A percentile compares a stretch with the other conserved stretches of the same genome.
These are phyloP conservation scores for Phytophthora vignae DNA, from an alignment of 352 stramenopile genomes.

Conservation along the genomic window DNA sequence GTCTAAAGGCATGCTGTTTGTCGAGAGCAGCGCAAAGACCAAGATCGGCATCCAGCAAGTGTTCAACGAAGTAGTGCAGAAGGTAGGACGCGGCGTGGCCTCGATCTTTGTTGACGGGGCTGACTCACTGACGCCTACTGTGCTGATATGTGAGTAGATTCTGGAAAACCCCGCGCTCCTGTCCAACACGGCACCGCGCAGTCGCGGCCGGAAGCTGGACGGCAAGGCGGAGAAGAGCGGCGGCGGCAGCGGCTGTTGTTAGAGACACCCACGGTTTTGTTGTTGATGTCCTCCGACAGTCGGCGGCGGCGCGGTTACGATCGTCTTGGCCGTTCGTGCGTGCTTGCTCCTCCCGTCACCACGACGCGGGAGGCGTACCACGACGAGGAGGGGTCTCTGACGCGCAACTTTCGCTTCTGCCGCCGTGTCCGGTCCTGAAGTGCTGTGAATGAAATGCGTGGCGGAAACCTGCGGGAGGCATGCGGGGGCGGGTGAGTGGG, in stretches of 20 bases:
- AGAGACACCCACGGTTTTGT: constrained; percentile 45
- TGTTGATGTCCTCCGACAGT: constrained; percentile 26
- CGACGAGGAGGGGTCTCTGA: constrained; percentile 16
- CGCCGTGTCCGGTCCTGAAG: constrained; percentile 8
- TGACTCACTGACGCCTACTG: constrained; percentile 16
- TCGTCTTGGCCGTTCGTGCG: constrained; percentile 16
- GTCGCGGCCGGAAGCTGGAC: constrained; percentile 66
- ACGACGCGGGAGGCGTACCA: constrained; percentile 13
- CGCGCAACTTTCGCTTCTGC: constrained; percentile 12
- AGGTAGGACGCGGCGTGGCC: constrained; percentile 66
- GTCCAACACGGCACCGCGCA: constrained; percentile 86
- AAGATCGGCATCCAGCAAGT: constrained; percentile 95
- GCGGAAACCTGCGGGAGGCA: background rate
- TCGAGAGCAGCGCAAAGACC: constrained; percentile 98
- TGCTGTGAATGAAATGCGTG: constrained; percentile 11
- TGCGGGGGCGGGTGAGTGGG: constrained; percentile 2
- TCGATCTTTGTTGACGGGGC: background rate
- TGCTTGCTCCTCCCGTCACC: constrained; percentile 26
- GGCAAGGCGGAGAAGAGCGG: constrained; percentile 66
- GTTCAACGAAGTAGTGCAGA: constrained; percentile 98
- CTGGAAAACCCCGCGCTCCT: constrained; percentile 91
- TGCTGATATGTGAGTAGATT: constrained; percentile 57
- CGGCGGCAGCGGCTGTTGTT: constrained; percentile 66
- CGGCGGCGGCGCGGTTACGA: constrained; percentile 12
- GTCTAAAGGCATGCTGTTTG: constrained; percentile 97